Evolutionary conservation across 352 stramenopile species (phyloP).

Genomic region (Globisporangium paddicum): DNA sequence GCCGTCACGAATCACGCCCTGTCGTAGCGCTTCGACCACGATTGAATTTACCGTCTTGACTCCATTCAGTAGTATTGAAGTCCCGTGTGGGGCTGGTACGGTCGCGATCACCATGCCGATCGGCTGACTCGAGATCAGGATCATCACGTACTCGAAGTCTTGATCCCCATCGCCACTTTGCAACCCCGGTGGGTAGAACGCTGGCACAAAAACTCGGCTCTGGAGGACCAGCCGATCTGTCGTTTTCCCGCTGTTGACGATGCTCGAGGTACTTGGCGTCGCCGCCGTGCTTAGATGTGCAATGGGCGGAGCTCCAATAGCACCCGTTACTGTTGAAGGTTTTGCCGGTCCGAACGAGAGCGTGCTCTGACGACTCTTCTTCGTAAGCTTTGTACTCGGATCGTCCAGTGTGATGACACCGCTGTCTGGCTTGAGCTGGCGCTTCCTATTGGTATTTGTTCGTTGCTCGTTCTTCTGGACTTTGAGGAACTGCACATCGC

Average conservation of each 20-base stretch:
- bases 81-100: background rate
- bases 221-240: conserved; percentile 19
- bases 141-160: conserved; percentile 57
- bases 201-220: conserved; percentile 30
- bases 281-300: background rate
- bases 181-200: conserved; percentile 20
- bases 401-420: background rate
- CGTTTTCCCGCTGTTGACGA: background rate
- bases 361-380: conserved; percentile 34
- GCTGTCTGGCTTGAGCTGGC: background rate
- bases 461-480: background rate
- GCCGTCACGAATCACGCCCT: conserved; percentile 46
- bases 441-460: conserved; percentile 2
- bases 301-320: background rate
- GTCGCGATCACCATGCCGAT: conserved; percentile 49
- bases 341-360: conserved; percentile 22
- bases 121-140: conserved; percentile 44
- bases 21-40: conserved; percentile 37
- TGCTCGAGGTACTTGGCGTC: background rate
- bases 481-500: background rate
- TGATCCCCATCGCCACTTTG: conserved; percentile 16
- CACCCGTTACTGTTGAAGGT: background rate
- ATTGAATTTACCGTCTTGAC: conserved; percentile 29
- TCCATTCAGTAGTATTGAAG: conserved; percentile 24
- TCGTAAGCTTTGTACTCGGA: background rate